Base-by-base conservation (phyloP, 768 basidiomycete species). In the Dictyophora rubrovolvata region DNA sequence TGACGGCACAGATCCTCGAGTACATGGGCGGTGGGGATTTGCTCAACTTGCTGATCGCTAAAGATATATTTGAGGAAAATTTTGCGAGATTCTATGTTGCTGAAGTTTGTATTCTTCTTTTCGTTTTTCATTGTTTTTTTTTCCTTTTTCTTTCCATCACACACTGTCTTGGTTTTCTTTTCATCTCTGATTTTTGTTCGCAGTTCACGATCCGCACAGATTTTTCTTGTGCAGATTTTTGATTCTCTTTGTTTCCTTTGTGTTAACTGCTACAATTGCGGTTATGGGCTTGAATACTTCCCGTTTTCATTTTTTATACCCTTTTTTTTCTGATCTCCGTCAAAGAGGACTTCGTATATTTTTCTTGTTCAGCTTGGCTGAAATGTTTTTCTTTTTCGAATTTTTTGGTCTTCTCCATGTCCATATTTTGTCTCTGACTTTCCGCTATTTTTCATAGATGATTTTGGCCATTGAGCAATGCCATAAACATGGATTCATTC, bases 11-110 rank as follows among this genome's bases (percentile, higher is more conserved):
- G 89, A 82, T 94, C 54, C 80, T 95, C 50, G 89, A 95, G 69
- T 96, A 86, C 72, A 95, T 95, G 91, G 92, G 93, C 62, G 93
- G 93, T 59, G 92, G 94, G 59, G 94, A 97, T 75, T 84, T 97
- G 65, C 83, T 99, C 56, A 96, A 96, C 72, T 83, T 97, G 65
- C 79, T 97, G 69, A 95, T 97, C 65, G 91, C 96, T 72, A 76
- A 86, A 61, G 91, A 93, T 69, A 81, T 90, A 59, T 93, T 94
- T 67, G 87, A 91, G 62, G 92, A 94, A 77, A 81, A 85, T 66
- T 93, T 93, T 71, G 85, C 89, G 60, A 82, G 87, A 63, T 96
- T 96, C 77, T 98, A 97, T 74, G 80, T 93, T 62, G 89, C 94
- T 58, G 95, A 97, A 80, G 92, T 93, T 67, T 56, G 72, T 33